Percentiles rank a stretch among this genome's conserved stretches.
These are phyloP conservation scores for Heliosperma pusillum DNA, from an alignment of 148 eudicot genomes.

Conservation along the genomic window DNA sequence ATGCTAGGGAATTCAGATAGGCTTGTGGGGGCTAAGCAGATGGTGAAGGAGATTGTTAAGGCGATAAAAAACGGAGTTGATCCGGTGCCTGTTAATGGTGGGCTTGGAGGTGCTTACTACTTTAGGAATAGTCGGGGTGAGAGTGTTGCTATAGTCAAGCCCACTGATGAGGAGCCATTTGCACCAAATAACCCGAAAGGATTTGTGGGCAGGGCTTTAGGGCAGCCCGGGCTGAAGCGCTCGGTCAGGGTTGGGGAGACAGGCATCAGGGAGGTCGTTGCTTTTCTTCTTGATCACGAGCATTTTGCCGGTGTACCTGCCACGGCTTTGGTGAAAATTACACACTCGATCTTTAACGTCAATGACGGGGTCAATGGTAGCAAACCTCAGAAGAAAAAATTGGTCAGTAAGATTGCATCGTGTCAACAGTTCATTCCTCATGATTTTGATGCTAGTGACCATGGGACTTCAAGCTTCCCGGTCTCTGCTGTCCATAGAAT, in stretches of 20 bases:
- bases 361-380: slow-evolving; percentile 67
- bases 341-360: slow-evolving; percentile 80
- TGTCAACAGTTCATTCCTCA: slow-evolving; percentile 77
- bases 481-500: slow-evolving; percentile 90
- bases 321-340: slow-evolving; percentile 85
- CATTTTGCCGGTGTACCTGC: slow-evolving; percentile 88
- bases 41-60: slow-evolving; percentile 65
- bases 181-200: slow-evolving; percentile 98
- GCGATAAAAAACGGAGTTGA: slow-evolving; percentile 77
- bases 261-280: slow-evolving; percentile 90
- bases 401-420: slow-evolving; percentile 87
- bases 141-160: slow-evolving; percentile 91
- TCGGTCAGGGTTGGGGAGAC: slow-evolving; percentile 97
- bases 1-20: slow-evolving; percentile 49
- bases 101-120: slow-evolving; percentile 95
- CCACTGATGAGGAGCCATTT: slow-evolving; percentile 98
- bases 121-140: slow-evolving; percentile 74
- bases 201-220: slow-evolving; percentile 84
- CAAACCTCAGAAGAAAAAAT: slow-evolving; percentile 44
- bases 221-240: slow-evolving; percentile 85
- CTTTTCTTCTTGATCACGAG: slow-evolving; percentile 74
- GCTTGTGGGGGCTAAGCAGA: slow-evolving; percentile 43
- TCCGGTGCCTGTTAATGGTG: slow-evolving; percentile 78
- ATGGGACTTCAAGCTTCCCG: slow-evolving; percentile 89
- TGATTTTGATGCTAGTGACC: slow-evolving; percentile 96